These are phyloP conservation scores for Gnaphalium uliginosum DNA, from an alignment of 129 eudicot genomes.

Conservation along the genomic window DNA sequence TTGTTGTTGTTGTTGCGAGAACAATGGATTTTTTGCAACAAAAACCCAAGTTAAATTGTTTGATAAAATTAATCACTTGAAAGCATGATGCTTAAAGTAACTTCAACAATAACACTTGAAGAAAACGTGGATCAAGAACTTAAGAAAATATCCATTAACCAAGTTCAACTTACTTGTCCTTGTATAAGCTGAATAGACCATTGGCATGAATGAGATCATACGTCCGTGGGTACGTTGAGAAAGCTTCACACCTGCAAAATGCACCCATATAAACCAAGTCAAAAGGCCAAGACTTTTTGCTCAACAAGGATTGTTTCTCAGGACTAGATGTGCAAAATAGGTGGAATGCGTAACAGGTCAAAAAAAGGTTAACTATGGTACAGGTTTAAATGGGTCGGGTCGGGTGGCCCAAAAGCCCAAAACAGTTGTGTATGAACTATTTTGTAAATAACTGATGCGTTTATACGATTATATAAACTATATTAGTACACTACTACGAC, in stretches of 20 bases:
- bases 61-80: neutral
- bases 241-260: conserved; percentile 85
- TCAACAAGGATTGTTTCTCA: conserved; percentile 3
- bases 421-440: too few species aligned
- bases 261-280: conserved; percentile 10
- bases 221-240: conserved; percentile 95
- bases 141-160: neutral
- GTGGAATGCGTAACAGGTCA: neutral
- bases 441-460: neutral
- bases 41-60: neutral
- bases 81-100: conserved; percentile 2
- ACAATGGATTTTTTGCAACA: neutral
- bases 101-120: neutral
- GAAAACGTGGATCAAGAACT: neutral
- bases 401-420: too few species aligned
- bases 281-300: neutral
- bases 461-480: neutral
- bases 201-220: conserved; percentile 96
- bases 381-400: too few species aligned
- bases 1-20: neutral
- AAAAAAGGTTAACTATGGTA: neutral
- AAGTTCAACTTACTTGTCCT: conserved; percentile 67
- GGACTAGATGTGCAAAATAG: neutral
- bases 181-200: conserved; percentile 86
- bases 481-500: neutral